Evolutionary conservation across 2,329 filamentous ascomycete genomes (phyloP), one percentile per base, ranked within the genome.

Genomic region (Corniculantispora saksenae): DNA sequence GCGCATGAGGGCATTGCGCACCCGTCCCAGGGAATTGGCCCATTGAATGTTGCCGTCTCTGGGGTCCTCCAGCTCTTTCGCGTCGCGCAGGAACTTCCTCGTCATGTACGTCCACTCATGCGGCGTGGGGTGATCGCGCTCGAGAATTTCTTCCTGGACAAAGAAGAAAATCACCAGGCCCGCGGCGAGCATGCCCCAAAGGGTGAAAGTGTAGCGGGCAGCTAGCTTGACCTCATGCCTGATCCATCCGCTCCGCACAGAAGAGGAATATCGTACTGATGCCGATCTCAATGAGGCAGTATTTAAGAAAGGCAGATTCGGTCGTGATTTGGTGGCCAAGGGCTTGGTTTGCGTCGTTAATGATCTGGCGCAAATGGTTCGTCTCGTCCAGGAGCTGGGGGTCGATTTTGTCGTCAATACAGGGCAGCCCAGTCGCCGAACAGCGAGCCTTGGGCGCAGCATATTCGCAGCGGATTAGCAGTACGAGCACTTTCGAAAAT

Each of bases 61-160:
- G n/a, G 84, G 80, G 13, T 86, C 83, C 17, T 83, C 82, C 51
- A 87, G 82, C 59, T 85, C 82, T 63, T 84, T 85, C 4, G 90
- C 91, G 59, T 86, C 84, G 48, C 92, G 85, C 67, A 91, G 83
- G 47, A 84, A 82, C 77, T 90, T 86, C 27, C 93, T 83, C 54
- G 90, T 92, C 68, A 87, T 78, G 76, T 88, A 90, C 0, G 81
- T 81, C 93, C 94, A 97, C 75, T 97, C 94, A 29, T 86, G 84
- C 1, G 94, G 94, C 1, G 92, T 94, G 0, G 93, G 93, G 74
- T 89, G 92, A 61, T 85, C 82, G 56, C 89, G 84, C 78, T 97
- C 93, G 53, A 92, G 81, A 66, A 84, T 81, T 76, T 97, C 92
- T 72, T 94, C 89, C 72, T 90, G 83, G 43, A 93, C 74, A 19